These are phyloP conservation scores for Pistacia integerrima DNA, from an alignment of 345 rosid species.

Conservation along the genomic window DNA sequence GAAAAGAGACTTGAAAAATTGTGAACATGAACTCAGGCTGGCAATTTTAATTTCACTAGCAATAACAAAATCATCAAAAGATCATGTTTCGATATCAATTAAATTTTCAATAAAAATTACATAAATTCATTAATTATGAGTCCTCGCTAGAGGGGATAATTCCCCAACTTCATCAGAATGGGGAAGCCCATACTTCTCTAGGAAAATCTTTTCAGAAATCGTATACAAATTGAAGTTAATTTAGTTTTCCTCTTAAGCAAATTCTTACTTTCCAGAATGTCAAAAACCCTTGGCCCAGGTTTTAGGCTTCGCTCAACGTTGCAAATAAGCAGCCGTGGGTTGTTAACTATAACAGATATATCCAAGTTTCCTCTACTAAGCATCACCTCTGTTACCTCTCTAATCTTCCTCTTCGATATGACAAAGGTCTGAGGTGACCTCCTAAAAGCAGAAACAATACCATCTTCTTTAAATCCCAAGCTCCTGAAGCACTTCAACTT, in stretches of 20 bases:
- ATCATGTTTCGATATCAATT: too few relatives aligned
- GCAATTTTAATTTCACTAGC: too few relatives aligned
- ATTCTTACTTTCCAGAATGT: constrained; percentile 31
- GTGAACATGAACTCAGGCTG: too few relatives aligned
- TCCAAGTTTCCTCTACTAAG: constrained; percentile 4
- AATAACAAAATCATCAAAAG: too few relatives aligned
- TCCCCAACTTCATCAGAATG: background rate
- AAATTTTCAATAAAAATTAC: too few relatives aligned
- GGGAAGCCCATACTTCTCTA: constrained; percentile 28
- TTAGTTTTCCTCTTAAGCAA: constrained; percentile 20
- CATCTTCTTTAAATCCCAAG: constrained; percentile 31
- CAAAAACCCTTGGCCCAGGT: constrained; percentile 27
- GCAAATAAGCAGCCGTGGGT: constrained; percentile 28
- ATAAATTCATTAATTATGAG: too few relatives aligned
- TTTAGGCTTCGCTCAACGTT: constrained; percentile 34
- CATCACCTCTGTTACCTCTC: constrained; percentile 14
- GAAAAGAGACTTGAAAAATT: too few relatives aligned
- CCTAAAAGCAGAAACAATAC: constrained; percentile 25
- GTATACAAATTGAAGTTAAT: constrained; percentile 15
- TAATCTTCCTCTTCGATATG: constrained; percentile 34
- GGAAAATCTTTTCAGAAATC: constrained; percentile 14
- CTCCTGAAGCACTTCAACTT: too few relatives aligned
- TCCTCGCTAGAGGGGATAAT: background rate
- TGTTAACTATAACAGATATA: constrained; percentile 21
- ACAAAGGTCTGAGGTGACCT: constrained; percentile 34